Percentiles rank a stretch among this genome's conserved stretches.
These are phyloP conservation scores for Beauveria varroae DNA, from an alignment of 2,329 filamentous ascomycete genomes.

Conservation along the genomic window DNA sequence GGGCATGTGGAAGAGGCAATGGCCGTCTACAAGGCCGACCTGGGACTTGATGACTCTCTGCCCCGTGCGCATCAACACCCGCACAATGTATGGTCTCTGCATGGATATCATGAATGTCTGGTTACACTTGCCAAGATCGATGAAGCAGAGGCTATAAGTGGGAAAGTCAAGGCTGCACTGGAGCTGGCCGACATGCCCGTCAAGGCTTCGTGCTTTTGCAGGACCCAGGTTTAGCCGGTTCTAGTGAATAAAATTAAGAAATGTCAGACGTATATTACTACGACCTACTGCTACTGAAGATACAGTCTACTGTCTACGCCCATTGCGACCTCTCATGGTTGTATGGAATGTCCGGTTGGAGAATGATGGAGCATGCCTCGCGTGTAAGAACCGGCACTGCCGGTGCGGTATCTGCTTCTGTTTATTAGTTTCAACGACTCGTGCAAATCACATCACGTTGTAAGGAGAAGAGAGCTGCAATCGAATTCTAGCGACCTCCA, in stretches of 20 bases:
- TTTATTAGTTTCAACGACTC: not conserved
- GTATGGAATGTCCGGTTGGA: too few relatives aligned
- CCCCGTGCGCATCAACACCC: slow-evolving; percentile 59
- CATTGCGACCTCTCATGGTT: not conserved
- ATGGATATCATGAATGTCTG: slow-evolving; percentile 66
- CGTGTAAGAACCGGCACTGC: not conserved
- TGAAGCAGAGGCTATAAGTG: slow-evolving; percentile 28
- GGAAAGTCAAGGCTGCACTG: slow-evolving; percentile 42
- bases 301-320: not conserved
- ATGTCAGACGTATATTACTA: not conserved
- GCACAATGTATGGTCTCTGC: slow-evolving; percentile 68
- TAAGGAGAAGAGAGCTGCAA: not conserved
- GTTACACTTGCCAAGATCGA: slow-evolving; percentile 35
- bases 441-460: not conserved
- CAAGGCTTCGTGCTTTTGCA: slow-evolving; percentile 23
- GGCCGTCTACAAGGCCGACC: slow-evolving; percentile 51
- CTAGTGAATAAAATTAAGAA: not conserved
- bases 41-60: slow-evolving; percentile 52
- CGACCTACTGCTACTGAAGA: not conserved
- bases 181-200: slow-evolving; percentile 55
- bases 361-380: too few relatives aligned
- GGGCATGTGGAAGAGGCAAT: slow-evolving; percentile 48
- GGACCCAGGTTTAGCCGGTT: not conserved
- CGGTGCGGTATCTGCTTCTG: not conserved
- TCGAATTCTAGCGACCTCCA: not conserved